Conservation (phyloP, 2,329 filamentous ascomycete species). For the Cordyceps tenuipes region DNA sequence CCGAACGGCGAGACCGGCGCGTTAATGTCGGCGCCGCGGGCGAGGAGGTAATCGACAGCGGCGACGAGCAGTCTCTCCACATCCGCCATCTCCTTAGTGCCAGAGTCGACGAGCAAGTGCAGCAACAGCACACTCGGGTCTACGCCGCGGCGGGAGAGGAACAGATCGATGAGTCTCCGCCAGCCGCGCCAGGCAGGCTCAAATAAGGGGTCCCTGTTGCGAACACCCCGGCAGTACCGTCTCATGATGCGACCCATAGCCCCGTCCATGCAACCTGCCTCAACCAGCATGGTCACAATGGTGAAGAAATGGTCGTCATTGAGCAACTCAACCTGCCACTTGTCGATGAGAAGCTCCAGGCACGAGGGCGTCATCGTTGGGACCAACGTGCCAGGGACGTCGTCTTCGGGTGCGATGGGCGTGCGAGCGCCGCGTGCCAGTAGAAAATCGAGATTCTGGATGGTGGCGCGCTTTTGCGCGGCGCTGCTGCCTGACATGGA, state of each 20-base stretch:
- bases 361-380: background rate
- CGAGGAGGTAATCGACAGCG: background rate
- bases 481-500: background rate
- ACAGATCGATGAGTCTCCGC: background rate
- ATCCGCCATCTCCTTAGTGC: constrained; percentile 1
- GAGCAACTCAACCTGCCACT: background rate
- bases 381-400: background rate
- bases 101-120: constrained; percentile 8
- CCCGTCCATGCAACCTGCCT: constrained; percentile 5
- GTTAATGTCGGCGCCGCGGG: constrained; percentile 6
- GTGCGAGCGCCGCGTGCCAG: background rate
- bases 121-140: constrained; percentile 3
- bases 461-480: background rate
- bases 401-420: background rate
- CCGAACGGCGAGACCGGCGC: background rate
- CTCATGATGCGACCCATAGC: constrained; percentile 4
- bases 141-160: background rate
- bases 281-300: constrained; percentile 1
- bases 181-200: background rate
- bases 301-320: constrained; percentile 4
- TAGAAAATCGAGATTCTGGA: background rate
- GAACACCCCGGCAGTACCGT: constrained; percentile 3
- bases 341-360: constrained; percentile 5
- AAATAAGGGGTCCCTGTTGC: constrained; percentile 4
- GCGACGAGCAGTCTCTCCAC: constrained; percentile 3